Base-by-base conservation (phyloP, 148 eudicot genomes). In the Amaranthus cruentus region DNA sequence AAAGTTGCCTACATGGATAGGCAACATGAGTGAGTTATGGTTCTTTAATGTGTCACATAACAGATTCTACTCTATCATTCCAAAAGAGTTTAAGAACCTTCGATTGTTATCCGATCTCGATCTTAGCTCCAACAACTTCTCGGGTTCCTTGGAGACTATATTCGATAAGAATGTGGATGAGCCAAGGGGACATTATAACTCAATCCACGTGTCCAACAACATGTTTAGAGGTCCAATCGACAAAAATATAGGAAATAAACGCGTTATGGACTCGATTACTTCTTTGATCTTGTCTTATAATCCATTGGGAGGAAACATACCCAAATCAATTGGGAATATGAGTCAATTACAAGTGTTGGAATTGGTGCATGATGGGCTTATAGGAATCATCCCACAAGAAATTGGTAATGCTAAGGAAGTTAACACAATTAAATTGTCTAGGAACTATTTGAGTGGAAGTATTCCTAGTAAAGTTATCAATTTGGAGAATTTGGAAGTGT, bases 1-100 rank as follows among this genome's bases (percentile, higher is more conserved):
- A 6, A 85, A 81, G 75, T 53, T 92, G 28, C 97, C 95, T 7
- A 11, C 73, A 18, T 92, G 92, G 91, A 87, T 92, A 0, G 97
- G 89, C 4, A 90, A 84, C 88, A 87, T 90, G 91, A 87, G 85
- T 2, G 81, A 73, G 53, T 85, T 92, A 12, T 77, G 80, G 2
- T 73, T 69, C 48, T 83, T 92, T 0, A 88, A 92, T 75, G 9
- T 90, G 28, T 88, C 96, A 7, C 83, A 86, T 73, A 92, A 92
- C 13, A 78, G 68, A 2, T 87, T 92, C 51, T 59, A 70, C 21
- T 84, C 88, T 0, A 56, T 83, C 0, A 73, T 92, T 18, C 97
- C 96, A 2, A 14, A 9, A 0, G 82, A 81, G 71, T 86, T 90
- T 80, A 80, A 69, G 77, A 87, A 92, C 47, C 61, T 87, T 0